Conservation (phyloP, 139 green algal genomes). For the Closterium sp. region DNA sequence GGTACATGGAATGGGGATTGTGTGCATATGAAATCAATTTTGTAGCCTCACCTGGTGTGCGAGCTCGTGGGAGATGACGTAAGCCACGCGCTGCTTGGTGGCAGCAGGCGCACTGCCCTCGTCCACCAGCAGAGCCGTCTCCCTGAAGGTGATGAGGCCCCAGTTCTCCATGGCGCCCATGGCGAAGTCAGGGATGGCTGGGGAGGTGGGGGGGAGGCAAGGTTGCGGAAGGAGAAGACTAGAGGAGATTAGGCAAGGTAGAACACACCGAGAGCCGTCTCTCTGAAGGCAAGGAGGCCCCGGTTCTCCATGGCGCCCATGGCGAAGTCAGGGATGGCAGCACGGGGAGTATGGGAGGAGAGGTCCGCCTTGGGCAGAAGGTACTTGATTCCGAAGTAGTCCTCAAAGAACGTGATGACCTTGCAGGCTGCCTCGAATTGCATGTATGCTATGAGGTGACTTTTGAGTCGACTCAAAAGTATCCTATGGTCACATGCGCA, state of each 20-base stretch:
- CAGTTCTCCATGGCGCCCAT: slow-evolving; percentile 96
- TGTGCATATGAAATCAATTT: no score
- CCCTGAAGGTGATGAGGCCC: slow-evolving; percentile 76
- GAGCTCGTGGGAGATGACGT: slow-evolving; percentile 82
- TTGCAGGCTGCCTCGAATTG: slow-evolving; percentile 31
- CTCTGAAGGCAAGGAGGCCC: neutral
- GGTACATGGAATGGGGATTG: no score
- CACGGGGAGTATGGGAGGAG: neutral
- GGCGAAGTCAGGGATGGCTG: slow-evolving; percentile 83
- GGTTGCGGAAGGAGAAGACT: no score
- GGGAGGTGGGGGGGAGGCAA: neutral
- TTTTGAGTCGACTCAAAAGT: no score
- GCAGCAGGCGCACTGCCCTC: slow-evolving; percentile 43
- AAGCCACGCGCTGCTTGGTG: slow-evolving; percentile 53
- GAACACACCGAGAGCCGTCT: no score
- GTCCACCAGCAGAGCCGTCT: slow-evolving; percentile 72
- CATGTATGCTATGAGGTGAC: no score
- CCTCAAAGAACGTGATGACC: slow-evolving; percentile 48
- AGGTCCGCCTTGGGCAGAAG: slow-evolving; percentile 83
- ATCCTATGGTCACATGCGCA: no score
- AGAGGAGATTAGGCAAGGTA: no score
- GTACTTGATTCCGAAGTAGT: slow-evolving; percentile 65
- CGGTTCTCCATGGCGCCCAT: no score
- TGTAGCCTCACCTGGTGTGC: slow-evolving; percentile 58
- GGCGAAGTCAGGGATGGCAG: no score